Evolutionary conservation across 106 monocot species (phyloP).

Genomic region (Cymbidium sinense): DNA sequence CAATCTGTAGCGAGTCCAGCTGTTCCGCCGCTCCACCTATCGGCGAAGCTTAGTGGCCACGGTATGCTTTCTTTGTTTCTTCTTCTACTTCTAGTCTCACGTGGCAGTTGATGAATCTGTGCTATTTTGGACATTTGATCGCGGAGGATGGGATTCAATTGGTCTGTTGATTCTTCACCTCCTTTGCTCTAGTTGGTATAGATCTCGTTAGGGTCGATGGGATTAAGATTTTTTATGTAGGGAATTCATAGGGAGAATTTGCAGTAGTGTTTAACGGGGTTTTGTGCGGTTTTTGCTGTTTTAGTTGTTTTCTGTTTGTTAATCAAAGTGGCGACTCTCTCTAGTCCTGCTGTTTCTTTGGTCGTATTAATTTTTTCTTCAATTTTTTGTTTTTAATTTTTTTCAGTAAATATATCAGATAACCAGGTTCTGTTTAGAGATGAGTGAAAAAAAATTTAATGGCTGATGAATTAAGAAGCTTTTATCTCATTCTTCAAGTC

Average conservation of each 20-base stretch:
- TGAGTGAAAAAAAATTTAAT: not conserved
- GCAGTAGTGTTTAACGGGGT: not conserved
- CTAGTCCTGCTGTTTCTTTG: not conserved
- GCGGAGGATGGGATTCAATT: not conserved
- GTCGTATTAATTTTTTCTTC: not conserved
- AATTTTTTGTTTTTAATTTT: not conserved
- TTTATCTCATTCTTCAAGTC: not conserved
- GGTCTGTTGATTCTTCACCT: not conserved
- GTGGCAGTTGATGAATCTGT: not conserved
- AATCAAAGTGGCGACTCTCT: not conserved
- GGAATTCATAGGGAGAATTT: not conserved
- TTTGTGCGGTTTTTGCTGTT: not conserved
- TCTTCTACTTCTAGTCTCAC: not conserved
- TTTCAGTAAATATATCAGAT: not conserved
- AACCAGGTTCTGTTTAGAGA: not conserved
- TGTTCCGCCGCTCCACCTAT: not conserved
- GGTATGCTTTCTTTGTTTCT: conserved; percentile 1
- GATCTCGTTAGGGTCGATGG: not conserved
- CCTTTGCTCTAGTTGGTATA: not conserved
- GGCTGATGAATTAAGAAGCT: too few species aligned
- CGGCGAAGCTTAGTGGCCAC: not conserved
- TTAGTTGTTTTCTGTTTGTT: not conserved
- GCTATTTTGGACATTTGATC: not conserved
- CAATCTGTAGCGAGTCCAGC: not conserved
- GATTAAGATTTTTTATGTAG: not conserved